Evolutionary conservation across 192 early-diverging fungal genomes (phyloP).

Genomic region (Backusella macrospora): DNA sequence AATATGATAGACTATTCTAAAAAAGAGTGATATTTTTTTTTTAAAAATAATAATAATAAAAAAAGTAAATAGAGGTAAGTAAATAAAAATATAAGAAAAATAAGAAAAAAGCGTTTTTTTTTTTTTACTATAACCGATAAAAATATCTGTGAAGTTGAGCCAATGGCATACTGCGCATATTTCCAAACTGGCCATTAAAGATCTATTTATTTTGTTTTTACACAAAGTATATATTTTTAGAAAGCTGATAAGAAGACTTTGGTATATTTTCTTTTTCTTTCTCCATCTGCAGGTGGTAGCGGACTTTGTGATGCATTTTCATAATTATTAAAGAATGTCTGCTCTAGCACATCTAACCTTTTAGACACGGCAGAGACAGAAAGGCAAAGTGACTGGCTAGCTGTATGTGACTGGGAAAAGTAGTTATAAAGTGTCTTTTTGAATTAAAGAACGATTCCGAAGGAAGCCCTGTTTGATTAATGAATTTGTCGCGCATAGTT

Average conservation of each 20-base stretch:
- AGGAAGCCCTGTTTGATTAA: not conserved
- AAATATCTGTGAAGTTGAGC: not conserved
- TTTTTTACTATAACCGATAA: not conserved
- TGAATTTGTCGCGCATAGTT: not conserved
- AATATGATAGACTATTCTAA: not conserved
- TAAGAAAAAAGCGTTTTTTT: not conserved
- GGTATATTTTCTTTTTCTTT: not conserved
- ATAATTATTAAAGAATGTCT: conserved; percentile 55
- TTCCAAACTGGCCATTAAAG: not conserved
- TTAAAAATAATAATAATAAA: not conserved
- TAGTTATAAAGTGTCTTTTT: conserved; percentile 56
- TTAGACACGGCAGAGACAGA: conserved; percentile 70
- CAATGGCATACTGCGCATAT: not conserved
- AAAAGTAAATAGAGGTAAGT: not conserved
- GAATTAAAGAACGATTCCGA: conserved; percentile 52
- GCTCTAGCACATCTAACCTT: conserved; percentile 63
- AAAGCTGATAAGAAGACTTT: not conserved
- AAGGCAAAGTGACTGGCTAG: conserved; percentile 67
- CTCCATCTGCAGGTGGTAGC: not conserved
- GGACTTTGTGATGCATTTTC: not conserved
- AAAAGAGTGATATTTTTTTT: not conserved
- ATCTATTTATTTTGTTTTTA: not conserved
- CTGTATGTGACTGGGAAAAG: conserved; percentile 55
- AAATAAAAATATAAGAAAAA: conserved; percentile 20
- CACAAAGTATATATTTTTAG: not conserved